Percentiles rank a stretch among this genome's conserved stretches.
These are phyloP conservation scores for Bryoerythrophyllum caledonicum DNA, from an alignment of 225 moss, liverwort and hornwort species.

Conservation along the genomic window DNA sequence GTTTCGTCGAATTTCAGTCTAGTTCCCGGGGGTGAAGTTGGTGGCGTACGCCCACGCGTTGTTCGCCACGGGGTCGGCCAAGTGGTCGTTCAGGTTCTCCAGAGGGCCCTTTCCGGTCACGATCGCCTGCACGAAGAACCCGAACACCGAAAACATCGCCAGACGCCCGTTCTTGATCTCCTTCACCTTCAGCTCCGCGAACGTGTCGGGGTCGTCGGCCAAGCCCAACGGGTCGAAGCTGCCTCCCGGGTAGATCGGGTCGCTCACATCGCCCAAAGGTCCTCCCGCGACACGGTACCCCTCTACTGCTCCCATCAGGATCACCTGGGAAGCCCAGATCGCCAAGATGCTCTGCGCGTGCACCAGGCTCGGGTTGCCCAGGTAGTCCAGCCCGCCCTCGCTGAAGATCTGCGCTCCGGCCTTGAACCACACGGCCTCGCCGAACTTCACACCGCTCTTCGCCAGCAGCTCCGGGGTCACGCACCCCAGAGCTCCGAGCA, in stretches of 20 bases:
- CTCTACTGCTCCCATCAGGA: constrained; percentile 17
- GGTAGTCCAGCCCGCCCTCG: constrained; percentile 17
- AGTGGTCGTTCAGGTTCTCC: constrained; percentile 20
- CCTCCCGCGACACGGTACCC: constrained; percentile 1
- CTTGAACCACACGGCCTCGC: constrained; percentile 39
- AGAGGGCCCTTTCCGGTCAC: constrained; percentile 22
- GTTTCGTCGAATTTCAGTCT: constrained; percentile 3
- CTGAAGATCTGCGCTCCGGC: constrained; percentile 55
- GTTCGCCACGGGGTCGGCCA: constrained; percentile 26
- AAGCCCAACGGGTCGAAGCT: background rate
- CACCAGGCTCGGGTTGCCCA: constrained; percentile 40
- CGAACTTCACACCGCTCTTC: constrained; percentile 5
- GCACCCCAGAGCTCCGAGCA: too few relatives aligned
- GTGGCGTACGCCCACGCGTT: constrained; percentile 35
- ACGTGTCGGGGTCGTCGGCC: constrained; percentile 29
- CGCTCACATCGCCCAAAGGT: background rate
- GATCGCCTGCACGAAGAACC: background rate
- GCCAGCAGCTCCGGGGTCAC: too few relatives aligned
- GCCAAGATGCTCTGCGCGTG: constrained; percentile 55
- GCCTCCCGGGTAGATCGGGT: constrained; percentile 17
- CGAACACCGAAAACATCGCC: background rate
- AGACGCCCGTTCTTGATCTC: constrained; percentile 17
- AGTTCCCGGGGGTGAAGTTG: constrained; percentile 34
- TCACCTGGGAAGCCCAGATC: constrained; percentile 13
- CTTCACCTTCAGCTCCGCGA: constrained; percentile 24